Evolutionary conservation across 495 filamentous ascomycete species (phyloP).

Genomic region (Aspergillus ellipticus): DNA sequence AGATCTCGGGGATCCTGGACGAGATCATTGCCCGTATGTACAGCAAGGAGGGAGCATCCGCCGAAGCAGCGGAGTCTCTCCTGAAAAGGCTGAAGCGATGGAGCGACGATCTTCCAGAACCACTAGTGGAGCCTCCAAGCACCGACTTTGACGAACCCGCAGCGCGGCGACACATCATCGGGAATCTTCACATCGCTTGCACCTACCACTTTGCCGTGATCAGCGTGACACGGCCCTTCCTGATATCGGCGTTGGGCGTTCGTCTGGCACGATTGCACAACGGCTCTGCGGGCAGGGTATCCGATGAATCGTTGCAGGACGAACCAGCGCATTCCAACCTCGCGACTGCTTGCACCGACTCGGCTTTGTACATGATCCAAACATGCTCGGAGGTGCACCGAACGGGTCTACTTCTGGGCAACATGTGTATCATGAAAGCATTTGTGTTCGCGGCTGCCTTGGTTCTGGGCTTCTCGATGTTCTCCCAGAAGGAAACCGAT

Average conservation of each 20-base stretch:
- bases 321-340: slow-evolving; percentile 34
- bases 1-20: slow-evolving; percentile 32
- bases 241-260: slow-evolving; percentile 35
- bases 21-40: slow-evolving; percentile 34
- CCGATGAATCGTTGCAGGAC: slow-evolving; percentile 17
- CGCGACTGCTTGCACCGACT: slow-evolving; percentile 36
- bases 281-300: slow-evolving; percentile 11
- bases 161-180: slow-evolving; percentile 30
- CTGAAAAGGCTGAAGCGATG: slow-evolving; percentile 33
- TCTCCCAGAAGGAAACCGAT: slow-evolving; percentile 32
- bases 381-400: slow-evolving; percentile 36
- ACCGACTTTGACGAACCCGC: slow-evolving; percentile 15
- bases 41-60: slow-evolving; percentile 28
- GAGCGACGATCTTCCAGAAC: slow-evolving; percentile 30
- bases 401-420: slow-evolving; percentile 28
- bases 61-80: slow-evolving; percentile 31
- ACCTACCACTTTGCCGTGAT: slow-evolving; percentile 44
- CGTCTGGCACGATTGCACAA: slow-evolving; percentile 34
- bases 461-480: slow-evolving; percentile 43
- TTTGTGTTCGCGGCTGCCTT: slow-evolving; percentile 41
- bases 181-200: slow-evolving; percentile 39
- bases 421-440: slow-evolving; percentile 41
- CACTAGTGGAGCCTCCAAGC: slow-evolving; percentile 21
- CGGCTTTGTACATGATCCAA: slow-evolving; percentile 41
- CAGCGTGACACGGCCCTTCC: slow-evolving; percentile 38